A percentile compares a stretch with the other conserved stretches of the same genome.
Conservation (phyloP, 192 early-diverging fungal species). For the Linnemannia exigua region DNA sequence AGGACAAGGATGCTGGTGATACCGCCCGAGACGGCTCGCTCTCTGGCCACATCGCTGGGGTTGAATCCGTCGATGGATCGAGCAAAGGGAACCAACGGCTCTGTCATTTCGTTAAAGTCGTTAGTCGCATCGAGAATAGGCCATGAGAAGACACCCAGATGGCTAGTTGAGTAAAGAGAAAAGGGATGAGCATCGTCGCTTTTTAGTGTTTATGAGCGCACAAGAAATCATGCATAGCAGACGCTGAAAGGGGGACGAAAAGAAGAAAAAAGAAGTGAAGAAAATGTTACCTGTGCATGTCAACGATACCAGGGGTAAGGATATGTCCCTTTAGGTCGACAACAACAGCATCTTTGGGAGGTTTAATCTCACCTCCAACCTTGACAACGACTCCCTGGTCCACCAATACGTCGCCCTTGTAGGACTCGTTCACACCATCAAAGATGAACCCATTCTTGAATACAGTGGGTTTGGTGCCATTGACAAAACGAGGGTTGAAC, state of each 20-base stretch:
- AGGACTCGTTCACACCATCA: constrained; percentile 56
- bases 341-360: constrained; percentile 41
- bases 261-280: not conserved
- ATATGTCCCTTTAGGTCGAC: constrained; percentile 72
- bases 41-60: constrained; percentile 63
- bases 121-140: constrained; percentile 62
- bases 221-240: not conserved
- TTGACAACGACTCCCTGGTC: constrained; percentile 66
- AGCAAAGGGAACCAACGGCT: constrained; percentile 64
- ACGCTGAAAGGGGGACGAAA: not conserved
- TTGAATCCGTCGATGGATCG: constrained; percentile 76
- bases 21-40: constrained; percentile 65
- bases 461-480: constrained; percentile 49
- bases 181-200: not conserved
- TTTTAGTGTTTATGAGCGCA: not conserved
- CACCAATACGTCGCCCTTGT: constrained; percentile 64
- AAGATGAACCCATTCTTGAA: constrained; percentile 69
- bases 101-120: constrained; percentile 73
- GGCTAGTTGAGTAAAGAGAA: constrained; percentile 45
- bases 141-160: constrained; percentile 71
- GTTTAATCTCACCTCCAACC: constrained; percentile 48
- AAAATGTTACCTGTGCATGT: constrained; percentile 69
- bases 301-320: constrained; percentile 83
- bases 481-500: constrained; percentile 58
- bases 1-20: constrained; percentile 74